Evolutionary conservation across 2,329 filamentous ascomycete genomes (phyloP), one percentile per base, ranked within the genome.

Genomic region (Penicillium sclerotigenum): DNA sequence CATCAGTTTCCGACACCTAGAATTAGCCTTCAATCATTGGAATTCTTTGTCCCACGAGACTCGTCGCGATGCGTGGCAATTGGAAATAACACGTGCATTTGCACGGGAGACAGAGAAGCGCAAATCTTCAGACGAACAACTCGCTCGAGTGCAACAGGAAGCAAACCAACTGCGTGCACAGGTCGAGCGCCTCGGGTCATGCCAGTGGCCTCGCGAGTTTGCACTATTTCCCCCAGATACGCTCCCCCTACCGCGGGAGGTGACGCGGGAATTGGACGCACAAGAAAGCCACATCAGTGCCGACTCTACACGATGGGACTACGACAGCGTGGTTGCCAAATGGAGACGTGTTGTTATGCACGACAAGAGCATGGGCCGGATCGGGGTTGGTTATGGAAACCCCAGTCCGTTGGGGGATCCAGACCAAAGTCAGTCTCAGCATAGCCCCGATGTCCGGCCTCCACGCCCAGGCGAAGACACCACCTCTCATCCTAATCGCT

Each of bases 1-100:
- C 49, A 85, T 88, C 62, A 83, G 92, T 31, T 79, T 83, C 38
- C 82, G 88, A 56, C 93, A 97, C 70, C 73, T 96, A 6, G 83
- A 88, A n/a, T 84, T 87, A 14, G 86, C 90, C 0, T 96, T 86
- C 70, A 80, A 82, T 7, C 87, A 90, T 40, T 97, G 92, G 92
- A 83, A 83, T 49, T 78, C 79, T 1, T 77, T 94, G 26, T 74
- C 85, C 0, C 61, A 71, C 2, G 80, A 83, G 34, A 79, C 83
- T 22, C 81, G 82, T 50, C 70, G 67, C 51, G 73, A 79, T 20
- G 58, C 69, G 16, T 81, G 79, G 79, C 76, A 76, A 45, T 68
- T 79, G 6, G 79, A 80, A 51, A 73, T 79, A 51, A 73, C 73
- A 9, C 73, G 77, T 47, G 76, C 78, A n/a, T 80, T 76, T 59